Evolutionary conservation across 306 rosid species (phyloP), one percentile per base, ranked within the genome.

Genomic region (Begonia fuchsioides): DNA sequence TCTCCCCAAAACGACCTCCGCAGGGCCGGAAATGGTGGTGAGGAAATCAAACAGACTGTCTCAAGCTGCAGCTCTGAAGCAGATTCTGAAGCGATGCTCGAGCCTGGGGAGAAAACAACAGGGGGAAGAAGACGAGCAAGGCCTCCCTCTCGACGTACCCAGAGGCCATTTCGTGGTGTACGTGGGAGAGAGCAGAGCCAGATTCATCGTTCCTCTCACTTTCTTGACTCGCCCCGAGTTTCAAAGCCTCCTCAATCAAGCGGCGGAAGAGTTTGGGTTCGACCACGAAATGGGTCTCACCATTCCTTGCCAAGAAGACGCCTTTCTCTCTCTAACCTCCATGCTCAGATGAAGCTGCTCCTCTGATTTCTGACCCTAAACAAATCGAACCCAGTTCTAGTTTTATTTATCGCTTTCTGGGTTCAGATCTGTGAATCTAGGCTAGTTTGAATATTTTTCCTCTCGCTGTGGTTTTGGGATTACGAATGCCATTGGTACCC

Each of bases 111-210:
- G 44, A 52, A 90, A 79, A 47, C 81, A 75, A 35, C 62, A 57
- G 1, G 70, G 54, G 2, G 38, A 58, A 1, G 46, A 63, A 20
- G 83, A 79, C 39, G 79, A 83, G 13, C 70, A 72, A 43, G 84
- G 76, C 0, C 58, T 65, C 3, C 82, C 86, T 44, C n/a, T 77
- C 55, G 88, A 84, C 47, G 98, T 85, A 0, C 98, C 98, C 1
- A 92, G 79, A 65, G 96, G 98, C 10, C 98, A 92, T 62, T 92
- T 92, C 39, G 96, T 79, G 44, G 95, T 92, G 0, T 92, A 92
- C 32, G 98, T 92, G 9, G 96, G 98, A 1, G 80, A 77, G 44
- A 79, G 82, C 52, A 74, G 98, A 62, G 85, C 78, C 77, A 79
- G 98, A 64, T 68, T 76, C 69, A 74, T 92, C 51, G 75, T 92